phyloP scores from a whole-genome alignment of 371 early-diverging fungal species.

The Circinella umbellata region DNA sequence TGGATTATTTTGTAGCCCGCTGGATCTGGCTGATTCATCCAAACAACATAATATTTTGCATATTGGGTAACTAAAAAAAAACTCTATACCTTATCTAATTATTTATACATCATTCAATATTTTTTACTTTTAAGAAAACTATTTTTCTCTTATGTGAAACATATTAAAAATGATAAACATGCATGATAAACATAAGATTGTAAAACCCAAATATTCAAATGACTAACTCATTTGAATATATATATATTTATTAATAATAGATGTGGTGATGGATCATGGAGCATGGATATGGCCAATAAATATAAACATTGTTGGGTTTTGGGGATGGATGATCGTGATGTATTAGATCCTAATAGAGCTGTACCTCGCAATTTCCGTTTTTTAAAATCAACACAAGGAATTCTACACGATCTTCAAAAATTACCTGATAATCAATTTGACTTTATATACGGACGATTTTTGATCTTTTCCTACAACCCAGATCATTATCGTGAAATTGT shows the following conservation, averaged over 20 bases:
- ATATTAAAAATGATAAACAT: no score
- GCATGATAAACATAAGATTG: no score
- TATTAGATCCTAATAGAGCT: conserved; percentile 4
- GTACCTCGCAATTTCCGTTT: conserved; percentile 32
- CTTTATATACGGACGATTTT: conserved; percentile 38
- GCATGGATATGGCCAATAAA: conserved; percentile 21
- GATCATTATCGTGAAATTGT: conserved; percentile 35
- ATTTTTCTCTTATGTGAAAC: no score
- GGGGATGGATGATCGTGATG: conserved; percentile 23
- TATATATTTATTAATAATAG: not conserved
- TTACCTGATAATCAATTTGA: conserved; percentile 43
- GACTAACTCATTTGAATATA: not conserved
- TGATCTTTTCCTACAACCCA: conserved; percentile 28
- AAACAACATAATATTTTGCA: conserved; percentile 19
- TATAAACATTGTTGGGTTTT: conserved; percentile 22
- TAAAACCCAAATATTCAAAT: not conserved
- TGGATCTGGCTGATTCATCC: conserved; percentile 13
- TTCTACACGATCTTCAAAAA: conserved; percentile 32
- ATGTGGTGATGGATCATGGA: conserved; percentile 27
- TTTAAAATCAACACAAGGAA: conserved; percentile 21
- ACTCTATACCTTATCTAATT: no score
- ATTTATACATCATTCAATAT: no score
- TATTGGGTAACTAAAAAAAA: conserved; percentile 19
- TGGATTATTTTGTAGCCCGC: conserved; percentile 24
- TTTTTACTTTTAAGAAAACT: no score